Percentiles rank a stretch among this genome's conserved stretches.
These are phyloP conservation scores for Fusarium hostae DNA, from an alignment of 2,329 filamentous ascomycete genomes.

Conservation along the genomic window DNA sequence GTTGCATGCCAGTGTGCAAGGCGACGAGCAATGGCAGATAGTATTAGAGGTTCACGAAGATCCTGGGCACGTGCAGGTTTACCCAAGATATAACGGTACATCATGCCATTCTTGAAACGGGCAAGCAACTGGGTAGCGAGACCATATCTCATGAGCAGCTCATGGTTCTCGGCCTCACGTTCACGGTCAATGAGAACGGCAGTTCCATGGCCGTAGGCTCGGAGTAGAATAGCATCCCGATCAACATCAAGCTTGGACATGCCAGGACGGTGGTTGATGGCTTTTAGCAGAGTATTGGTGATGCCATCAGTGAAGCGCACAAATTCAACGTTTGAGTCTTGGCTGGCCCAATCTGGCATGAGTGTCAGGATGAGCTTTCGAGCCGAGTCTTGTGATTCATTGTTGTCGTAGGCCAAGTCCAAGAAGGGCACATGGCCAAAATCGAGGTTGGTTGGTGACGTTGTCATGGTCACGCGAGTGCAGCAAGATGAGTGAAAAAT, in stretches of 20 bases:
- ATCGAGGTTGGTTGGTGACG: conserved; percentile 48
- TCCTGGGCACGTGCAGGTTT: conserved; percentile 83
- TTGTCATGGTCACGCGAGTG: conserved; percentile 47
- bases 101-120: conserved; percentile 93
- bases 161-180: conserved; percentile 82
- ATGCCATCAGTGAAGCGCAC: conserved; percentile 96
- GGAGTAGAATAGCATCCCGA: conserved; percentile 84
- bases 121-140: conserved; percentile 90
- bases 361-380: conserved; percentile 81
- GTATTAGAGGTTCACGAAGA: conserved; percentile 78
- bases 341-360: conserved; percentile 82
- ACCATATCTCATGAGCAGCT: conserved; percentile 82
- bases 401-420: conserved; percentile 79
- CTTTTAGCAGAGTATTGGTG: conserved; percentile 90
- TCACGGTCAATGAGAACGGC: conserved; percentile 96
- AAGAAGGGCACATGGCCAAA: conserved; percentile 70
- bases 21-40: conserved; percentile 82
- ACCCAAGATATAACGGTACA: conserved; percentile 91
- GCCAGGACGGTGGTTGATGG: conserved; percentile 74
- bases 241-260: conserved; percentile 80
- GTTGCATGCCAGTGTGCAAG: conserved; percentile 93
- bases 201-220: conserved; percentile 94
- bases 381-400: conserved; percentile 82
- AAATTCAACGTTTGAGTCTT: conserved; percentile 81
- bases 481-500: conserved; percentile 20